Base-by-base conservation (phyloP, 2,329 filamentous ascomycete species). In the Arthrobotrys megalospora region DNA sequence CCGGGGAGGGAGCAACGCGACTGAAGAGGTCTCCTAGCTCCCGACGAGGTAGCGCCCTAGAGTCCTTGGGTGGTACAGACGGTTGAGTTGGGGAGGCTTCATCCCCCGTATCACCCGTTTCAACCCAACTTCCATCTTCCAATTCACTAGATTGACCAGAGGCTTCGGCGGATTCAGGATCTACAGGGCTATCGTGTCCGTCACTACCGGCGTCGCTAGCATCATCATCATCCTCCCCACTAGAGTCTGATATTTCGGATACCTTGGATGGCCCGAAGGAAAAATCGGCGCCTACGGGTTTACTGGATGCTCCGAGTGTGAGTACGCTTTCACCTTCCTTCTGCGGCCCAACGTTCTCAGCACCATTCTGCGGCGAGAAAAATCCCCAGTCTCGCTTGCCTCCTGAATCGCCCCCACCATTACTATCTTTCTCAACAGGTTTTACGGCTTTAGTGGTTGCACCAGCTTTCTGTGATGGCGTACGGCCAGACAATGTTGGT, bases 121-220 rank as follows among this genome's bases (percentile, higher is more conserved):
- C 66, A 43, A 77, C 58, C 73, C 73, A 77, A 21, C 65, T 64
- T 21, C 67, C 75, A n/a, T 72, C 67, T 50, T 58, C 75, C 53
- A 72, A 68, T 52, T 72, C 75, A 53, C 67, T 78, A 67, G 75
- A 72, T 64, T 64, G 75, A 45, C 48, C 75, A 24, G 67, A 67
- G 14, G 55, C 36, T 11, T 48, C 64, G 6, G 6, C 48, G 6
- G 60, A 50, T 24, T 38, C 60, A 6, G 43, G 32, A 6, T 36
- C 71, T 11, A 58, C 55, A 6, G 55, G 45, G 28, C 47, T 53
- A 6, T 12, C 21, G 24, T 38, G 36, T 24, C 50, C 76, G 5
- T 69, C 70, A 36, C 52, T 65, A 5, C 41, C 68, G 14, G 28
- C 67, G 14, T 78, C 53, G 19, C 50, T 62, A 21, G 11, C 50